Percentiles rank a stretch among this genome's conserved stretches.
phyloP scores from a whole-genome alignment of 768 basidiomycete species.

The Trametes sanguinea region DNA sequence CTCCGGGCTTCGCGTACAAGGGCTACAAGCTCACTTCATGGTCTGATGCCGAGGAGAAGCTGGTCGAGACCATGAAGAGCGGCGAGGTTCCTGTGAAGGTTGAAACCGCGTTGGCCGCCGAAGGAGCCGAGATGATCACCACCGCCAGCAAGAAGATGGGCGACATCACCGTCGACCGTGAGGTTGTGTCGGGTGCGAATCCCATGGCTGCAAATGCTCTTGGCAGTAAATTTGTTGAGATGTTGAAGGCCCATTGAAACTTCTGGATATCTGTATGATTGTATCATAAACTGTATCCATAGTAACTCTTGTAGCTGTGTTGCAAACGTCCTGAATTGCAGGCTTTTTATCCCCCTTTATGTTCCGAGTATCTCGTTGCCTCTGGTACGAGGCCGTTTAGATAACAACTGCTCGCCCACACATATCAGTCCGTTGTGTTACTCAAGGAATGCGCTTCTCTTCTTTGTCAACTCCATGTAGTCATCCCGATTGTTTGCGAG shows the following conservation, averaged over 20 bases:
- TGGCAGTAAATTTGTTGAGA: constrained; percentile 30
- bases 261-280: background rate
- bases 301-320: background rate
- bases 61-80: constrained; percentile 30
- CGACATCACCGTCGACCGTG: constrained; percentile 30
- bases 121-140: constrained; percentile 29
- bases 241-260: constrained; percentile 24
- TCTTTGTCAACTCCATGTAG: constrained; percentile 14
- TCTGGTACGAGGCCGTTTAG: no score
- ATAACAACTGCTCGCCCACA: no score
- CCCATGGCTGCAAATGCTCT: constrained; percentile 27
- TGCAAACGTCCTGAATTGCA: background rate
- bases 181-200: constrained; percentile 31
- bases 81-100: constrained; percentile 29
- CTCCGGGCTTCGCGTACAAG: constrained; percentile 30
- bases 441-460: constrained; percentile 13
- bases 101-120: constrained; percentile 25
- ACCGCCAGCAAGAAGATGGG: constrained; percentile 23
- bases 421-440: background rate
- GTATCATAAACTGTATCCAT: background rate
- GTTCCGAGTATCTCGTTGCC: no score
- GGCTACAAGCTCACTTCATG: constrained; percentile 34
- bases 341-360: no score
- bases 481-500: constrained; percentile 11
- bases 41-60: constrained; percentile 32